phyloP scores from a whole-genome alignment of 495 filamentous ascomycete genomes.

The Penicilliopsis zonata region DNA sequence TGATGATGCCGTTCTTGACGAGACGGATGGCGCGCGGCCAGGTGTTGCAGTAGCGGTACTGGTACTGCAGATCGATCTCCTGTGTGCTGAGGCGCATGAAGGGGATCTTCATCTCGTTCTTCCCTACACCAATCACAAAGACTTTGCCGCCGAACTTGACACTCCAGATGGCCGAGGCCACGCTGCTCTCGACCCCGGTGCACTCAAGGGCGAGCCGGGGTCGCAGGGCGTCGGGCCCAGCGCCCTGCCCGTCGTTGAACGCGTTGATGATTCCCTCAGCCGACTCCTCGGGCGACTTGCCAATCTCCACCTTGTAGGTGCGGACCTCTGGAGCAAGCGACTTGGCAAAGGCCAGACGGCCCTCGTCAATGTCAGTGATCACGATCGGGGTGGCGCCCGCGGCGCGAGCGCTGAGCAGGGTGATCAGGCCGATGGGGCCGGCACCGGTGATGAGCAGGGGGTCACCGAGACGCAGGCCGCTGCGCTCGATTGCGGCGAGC shows the following conservation, averaged over 20 bases:
- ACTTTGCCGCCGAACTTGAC: conserved; percentile 90
- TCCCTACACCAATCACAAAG: conserved; percentile 85
- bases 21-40: conserved; percentile 90
- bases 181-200: conserved; percentile 83
- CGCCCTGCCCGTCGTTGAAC: conserved; percentile 28
- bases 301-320: conserved; percentile 64
- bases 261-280: conserved; percentile 50
- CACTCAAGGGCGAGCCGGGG: conserved; percentile 75
- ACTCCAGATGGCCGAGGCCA: conserved; percentile 74
- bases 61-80: conserved; percentile 90
- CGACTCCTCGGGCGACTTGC: conserved; percentile 54
- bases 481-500: conserved; percentile 71
- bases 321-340: conserved; percentile 58
- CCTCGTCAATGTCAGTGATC: conserved; percentile 86
- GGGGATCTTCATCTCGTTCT: conserved; percentile 85
- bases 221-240: conserved; percentile 55
- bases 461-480: conserved; percentile 67
- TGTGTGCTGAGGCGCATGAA: conserved; percentile 85
- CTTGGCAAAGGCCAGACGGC: conserved; percentile 72
- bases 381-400: conserved; percentile 78
- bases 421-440: conserved; percentile 82
- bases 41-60: conserved; percentile 91
- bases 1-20: conserved; percentile 68
- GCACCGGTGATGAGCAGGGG: conserved; percentile 79
- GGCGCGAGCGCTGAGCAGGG: conserved; percentile 66